Base-by-base conservation (phyloP, 768 basidiomycete species). In the Tricholoma matsutake region DNA sequence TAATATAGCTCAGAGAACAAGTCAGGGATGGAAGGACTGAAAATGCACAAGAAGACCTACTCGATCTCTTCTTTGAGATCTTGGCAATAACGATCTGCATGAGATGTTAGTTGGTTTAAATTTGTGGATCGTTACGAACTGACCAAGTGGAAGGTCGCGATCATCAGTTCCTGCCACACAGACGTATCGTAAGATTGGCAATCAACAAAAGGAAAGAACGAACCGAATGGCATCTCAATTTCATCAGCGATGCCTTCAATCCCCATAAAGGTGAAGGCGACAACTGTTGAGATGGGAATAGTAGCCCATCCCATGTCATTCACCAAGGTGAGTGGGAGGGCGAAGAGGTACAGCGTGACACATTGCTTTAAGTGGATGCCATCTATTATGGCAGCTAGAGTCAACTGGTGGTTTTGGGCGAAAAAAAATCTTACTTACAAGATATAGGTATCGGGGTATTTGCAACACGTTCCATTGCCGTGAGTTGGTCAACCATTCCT, bases 181-280 rank as follows among this genome's bases (percentile, higher is more conserved):
- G 10, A 29, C 6, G 53, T 34, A 56, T 39, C 37, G 13, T 58
- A 47, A 60, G 56, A 16, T n/a, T 18, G 25, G 34, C 14, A 45
- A 57, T 28, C 16, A 18, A 54, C 7, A 28, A 7, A n/a, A 55
- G 34, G 53, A 29, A 57, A 22, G 49, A 25, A 72, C 79, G 52
- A 62, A 88, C 94, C 95, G 66, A 97, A 97, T 0, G 96, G 96
- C 87, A 91, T 91, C 73, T 97, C 95, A 65, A 96, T 94, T 73
- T 94, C 88, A 62, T 96, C 89, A 0, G 96, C 95, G 64, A 97
- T 98, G 4, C 94, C 94, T 78, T 97, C 95, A 56, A 98, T 92
- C 16, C 94, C 82, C 94, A 95, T 94, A 56, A 97, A 83, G 0
- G 91, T 95, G 77, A 96, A 94, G 7, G 92, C 87, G 29, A 95